Percentiles rank a stretch among this genome's conserved stretches.
Evolutionary conservation across 2,329 filamentous ascomycete genomes (phyloP).

Genomic region (Periconia sp.): DNA sequence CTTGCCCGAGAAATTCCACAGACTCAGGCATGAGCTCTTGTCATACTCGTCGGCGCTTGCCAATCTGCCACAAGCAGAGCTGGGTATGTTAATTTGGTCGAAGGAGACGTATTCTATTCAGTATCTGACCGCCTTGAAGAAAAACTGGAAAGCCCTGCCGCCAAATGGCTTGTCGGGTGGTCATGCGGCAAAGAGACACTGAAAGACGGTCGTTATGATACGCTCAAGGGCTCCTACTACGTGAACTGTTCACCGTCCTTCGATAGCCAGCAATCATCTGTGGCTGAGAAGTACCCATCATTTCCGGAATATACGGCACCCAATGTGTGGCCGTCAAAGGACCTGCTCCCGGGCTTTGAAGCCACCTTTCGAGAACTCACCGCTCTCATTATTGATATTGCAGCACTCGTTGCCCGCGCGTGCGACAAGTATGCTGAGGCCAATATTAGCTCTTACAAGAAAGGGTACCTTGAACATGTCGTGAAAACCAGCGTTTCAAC

Average conservation of each 20-base stretch:
- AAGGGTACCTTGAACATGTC: constrained; percentile 81
- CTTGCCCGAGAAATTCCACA: constrained; percentile 70
- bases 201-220: constrained; percentile 75
- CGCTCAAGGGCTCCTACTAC: constrained; percentile 81
- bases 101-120: constrained; percentile 2
- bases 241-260: constrained; percentile 72
- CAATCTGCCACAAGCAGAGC: constrained; percentile 69
- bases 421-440: constrained; percentile 83
- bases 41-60: constrained; percentile 89
- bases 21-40: constrained; percentile 72
- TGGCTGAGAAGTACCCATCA: constrained; percentile 57
- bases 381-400: constrained; percentile 82
- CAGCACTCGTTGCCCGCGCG: constrained; percentile 82
- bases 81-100: constrained; percentile 57
- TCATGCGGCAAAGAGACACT: constrained; percentile 81
- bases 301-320: constrained; percentile 88
- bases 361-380: constrained; percentile 74
- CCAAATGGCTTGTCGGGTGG: constrained; percentile 70
- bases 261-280: constrained; percentile 59
- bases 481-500: constrained; percentile 84
- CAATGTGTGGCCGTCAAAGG: constrained; percentile 81
- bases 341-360: constrained; percentile 73
- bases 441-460: constrained; percentile 75
- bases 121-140: constrained; percentile 30
- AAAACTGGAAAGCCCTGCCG: constrained; percentile 52